Conservation (phyloP, 257 asterid genomes). For the Solanum arcanum region DNA sequence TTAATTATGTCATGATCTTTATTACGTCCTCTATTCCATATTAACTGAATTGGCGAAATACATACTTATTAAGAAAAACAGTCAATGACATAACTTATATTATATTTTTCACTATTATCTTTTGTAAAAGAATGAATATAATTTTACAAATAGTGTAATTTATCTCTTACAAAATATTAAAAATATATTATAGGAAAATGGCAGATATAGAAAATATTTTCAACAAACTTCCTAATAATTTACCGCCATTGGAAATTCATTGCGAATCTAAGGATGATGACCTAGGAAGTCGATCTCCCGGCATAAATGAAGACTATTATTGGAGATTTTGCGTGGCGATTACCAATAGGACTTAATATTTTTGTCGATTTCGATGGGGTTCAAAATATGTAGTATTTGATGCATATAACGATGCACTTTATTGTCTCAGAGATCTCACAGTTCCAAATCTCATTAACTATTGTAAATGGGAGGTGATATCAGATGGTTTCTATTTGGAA, state of each 20-base stretch:
- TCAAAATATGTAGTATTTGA: background rate
- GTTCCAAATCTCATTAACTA: background rate
- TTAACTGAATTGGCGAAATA: no score
- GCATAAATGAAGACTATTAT: background rate
- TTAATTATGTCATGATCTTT: background rate
- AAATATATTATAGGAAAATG: no score
- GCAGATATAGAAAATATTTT: background rate
- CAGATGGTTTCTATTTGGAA: background rate
- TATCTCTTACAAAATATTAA: no score
- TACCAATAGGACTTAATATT: background rate
- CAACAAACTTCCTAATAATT: background rate
- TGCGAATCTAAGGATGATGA: background rate
- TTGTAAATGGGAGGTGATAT: background rate
- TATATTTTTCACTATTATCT: no score
- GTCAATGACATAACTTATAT: no score
- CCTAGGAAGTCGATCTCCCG: background rate
- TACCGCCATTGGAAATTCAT: background rate
- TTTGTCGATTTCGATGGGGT: background rate
- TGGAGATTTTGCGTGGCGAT: background rate
- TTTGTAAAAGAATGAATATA: fast-evolving
- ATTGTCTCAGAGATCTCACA: background rate
- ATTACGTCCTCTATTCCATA: no score
- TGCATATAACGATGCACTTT: background rate
- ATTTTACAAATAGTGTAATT: no score
- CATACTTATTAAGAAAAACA: no score